Evolutionary conservation across 2,329 filamentous ascomycete species (phyloP).

Genomic region (Coniochaeta sp.): DNA sequence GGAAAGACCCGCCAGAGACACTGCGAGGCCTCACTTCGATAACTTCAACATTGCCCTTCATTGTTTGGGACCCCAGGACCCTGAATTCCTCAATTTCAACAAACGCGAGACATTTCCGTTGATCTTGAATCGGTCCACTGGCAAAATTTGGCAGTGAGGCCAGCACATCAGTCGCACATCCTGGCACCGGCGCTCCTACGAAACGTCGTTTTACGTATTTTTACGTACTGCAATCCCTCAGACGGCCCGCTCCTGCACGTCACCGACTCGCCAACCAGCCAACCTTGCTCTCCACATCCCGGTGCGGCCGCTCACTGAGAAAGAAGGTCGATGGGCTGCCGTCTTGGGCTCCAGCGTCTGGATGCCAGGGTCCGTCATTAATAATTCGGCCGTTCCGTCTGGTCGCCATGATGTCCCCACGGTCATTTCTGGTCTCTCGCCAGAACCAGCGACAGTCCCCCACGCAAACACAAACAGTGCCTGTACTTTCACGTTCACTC

Average conservation of each 20-base stretch:
- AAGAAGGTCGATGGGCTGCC: constrained; percentile 11
- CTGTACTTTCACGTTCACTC: too few relatives aligned
- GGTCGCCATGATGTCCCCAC: constrained; percentile 30
- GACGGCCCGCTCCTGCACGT: constrained; percentile 2
- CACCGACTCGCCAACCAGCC: constrained; percentile 9
- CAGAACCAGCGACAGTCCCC: constrained; percentile 15
- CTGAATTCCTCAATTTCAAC: too few relatives aligned
- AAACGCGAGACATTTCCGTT: too few relatives aligned
- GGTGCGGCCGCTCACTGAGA: too few relatives aligned
- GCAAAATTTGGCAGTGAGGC: not conserved
- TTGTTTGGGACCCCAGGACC: too few relatives aligned
- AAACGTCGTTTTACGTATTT: constrained; percentile 18
- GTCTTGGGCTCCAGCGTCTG: constrained; percentile 8
- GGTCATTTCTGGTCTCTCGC: constrained; percentile 29
- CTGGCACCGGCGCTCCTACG: constrained; percentile 5
- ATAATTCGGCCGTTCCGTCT: constrained; percentile 14
- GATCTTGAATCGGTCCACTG: not conserved
- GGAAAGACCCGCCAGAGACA: too few relatives aligned
- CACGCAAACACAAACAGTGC: not conserved
- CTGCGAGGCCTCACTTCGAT: too few relatives aligned
- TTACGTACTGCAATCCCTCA: constrained; percentile 22
- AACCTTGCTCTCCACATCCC: not conserved
- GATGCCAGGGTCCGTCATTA: constrained; percentile 8
- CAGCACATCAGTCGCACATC: not conserved
- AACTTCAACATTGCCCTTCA: too few relatives aligned